A percentile compares a stretch with the other conserved stretches of the same genome.
Evolutionary conservation across 1,284 basidiomycete species (phyloP).

Genomic region (Wolfiporia cocos): DNA sequence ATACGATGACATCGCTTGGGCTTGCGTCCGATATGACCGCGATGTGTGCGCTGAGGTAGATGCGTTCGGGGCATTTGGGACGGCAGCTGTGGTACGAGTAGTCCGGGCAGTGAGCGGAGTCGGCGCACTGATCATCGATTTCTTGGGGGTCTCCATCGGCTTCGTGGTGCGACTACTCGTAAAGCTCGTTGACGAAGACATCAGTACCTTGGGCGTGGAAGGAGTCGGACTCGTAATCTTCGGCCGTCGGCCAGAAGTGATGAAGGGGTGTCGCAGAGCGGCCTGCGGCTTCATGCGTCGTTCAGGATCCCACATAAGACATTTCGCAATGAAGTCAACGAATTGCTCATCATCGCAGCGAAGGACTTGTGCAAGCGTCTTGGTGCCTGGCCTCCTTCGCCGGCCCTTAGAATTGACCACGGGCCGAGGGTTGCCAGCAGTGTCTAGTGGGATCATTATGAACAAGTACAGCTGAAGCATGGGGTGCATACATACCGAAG

Average conservation of each 20-base stretch:
- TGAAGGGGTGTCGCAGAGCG: constrained; percentile 89
- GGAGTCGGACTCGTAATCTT: constrained; percentile 40
- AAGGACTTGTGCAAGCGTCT: constrained; percentile 84
- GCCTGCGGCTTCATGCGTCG: constrained; percentile 91
- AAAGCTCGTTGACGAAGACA: constrained; percentile 38
- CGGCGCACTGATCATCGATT: constrained; percentile 79
- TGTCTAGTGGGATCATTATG: constrained; percentile 48
- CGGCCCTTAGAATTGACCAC: constrained; percentile 97
- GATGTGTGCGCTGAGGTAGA: constrained; percentile 30
- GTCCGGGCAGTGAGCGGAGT: constrained; percentile 75
- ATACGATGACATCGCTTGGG: constrained; percentile 34
- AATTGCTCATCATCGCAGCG: constrained; percentile 88
- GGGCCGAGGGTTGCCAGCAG: constrained; percentile 86
- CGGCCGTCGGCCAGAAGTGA: constrained; percentile 56
- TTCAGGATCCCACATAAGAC: constrained; percentile 97
- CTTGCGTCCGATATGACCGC: constrained; percentile 34
- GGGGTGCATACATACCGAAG: constrained; percentile 62
- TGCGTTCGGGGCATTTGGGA: constrained; percentile 54
- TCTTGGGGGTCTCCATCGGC: constrained; percentile 75
- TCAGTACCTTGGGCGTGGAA: constrained; percentile 40
- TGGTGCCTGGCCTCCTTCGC: constrained; percentile 84
- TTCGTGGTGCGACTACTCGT: constrained; percentile 37
- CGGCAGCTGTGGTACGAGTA: constrained; percentile 42
- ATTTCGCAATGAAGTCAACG: constrained; percentile 91
- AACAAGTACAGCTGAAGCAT: neutral